Evolutionary conservation across 441 rosid genomes (phyloP).

Genomic region (Croton laevigatus): DNA sequence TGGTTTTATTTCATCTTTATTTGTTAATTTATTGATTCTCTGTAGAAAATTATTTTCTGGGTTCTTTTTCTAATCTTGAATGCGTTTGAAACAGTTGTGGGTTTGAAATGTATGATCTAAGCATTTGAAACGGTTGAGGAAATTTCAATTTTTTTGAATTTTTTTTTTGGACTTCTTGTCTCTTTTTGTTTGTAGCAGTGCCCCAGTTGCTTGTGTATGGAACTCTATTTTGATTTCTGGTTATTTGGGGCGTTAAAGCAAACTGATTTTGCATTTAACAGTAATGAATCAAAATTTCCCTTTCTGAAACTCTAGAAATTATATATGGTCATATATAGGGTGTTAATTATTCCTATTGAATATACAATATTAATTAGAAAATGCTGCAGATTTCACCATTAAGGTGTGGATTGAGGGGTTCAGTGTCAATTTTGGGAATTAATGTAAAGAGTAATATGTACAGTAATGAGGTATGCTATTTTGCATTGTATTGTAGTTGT

Average conservation of each 20-base stretch:
- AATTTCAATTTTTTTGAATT: not conserved
- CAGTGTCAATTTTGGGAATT: not conserved
- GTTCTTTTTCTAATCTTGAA: not conserved
- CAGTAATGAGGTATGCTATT: not conserved
- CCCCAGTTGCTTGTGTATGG: not conserved
- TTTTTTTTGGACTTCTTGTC: not conserved
- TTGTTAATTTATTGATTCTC: not conserved
- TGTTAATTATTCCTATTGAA: not conserved
- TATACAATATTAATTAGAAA: not conserved
- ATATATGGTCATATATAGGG: not conserved
- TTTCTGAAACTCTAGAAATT: not conserved
- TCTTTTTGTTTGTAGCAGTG: not conserved
- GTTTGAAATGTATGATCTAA: constrained; percentile 14
- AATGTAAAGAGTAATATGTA: too few species aligned
- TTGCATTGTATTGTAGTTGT: not conserved
- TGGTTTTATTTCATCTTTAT: constrained; percentile 40
- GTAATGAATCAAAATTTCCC: not conserved
- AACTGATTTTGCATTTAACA: not conserved
- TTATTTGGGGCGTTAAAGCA: not conserved
- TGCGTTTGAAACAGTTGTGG: not conserved
- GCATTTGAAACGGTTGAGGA: constrained; percentile 7
- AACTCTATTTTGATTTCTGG: not conserved
- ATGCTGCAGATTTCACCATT: not conserved
- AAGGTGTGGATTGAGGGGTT: not conserved
- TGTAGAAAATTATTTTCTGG: not conserved